Conservation (phyloP, 768 basidiomycete species). For the Tylopilus felleus region DNA sequence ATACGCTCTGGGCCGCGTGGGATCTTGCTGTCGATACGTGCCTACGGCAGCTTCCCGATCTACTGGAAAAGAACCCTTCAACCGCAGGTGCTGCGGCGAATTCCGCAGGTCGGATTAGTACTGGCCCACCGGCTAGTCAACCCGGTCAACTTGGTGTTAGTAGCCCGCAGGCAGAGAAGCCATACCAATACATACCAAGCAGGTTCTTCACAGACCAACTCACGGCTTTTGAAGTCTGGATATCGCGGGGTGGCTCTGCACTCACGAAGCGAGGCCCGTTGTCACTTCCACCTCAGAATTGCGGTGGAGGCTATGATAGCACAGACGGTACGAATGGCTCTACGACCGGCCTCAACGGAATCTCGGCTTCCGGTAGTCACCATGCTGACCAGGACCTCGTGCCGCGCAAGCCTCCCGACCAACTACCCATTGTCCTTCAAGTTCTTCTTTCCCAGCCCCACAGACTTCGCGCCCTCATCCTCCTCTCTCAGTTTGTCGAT, state of each 20-base stretch:
- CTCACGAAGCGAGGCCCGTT: constrained; percentile 73
- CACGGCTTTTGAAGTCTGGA: constrained; percentile 98
- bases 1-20: constrained; percentile 96
- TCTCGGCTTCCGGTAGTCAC: constrained; percentile 1
- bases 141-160: constrained; percentile 17
- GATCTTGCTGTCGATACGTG: constrained; percentile 95
- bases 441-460: constrained; percentile 96
- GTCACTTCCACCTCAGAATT: constrained; percentile 56
- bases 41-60: constrained; percentile 85
- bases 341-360: constrained; percentile 18
- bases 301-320: constrained; percentile 28
- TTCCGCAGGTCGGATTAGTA: constrained; percentile 14
- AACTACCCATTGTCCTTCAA: constrained; percentile 96
- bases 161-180: constrained; percentile 37
- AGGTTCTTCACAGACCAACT: constrained; percentile 95
- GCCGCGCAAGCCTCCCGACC: constrained; percentile 91
- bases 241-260: constrained; percentile 87
- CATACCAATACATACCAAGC: constrained; percentile 78
- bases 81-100: constrained; percentile 20
- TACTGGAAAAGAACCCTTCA: constrained; percentile 48
- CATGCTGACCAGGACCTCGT: constrained; percentile 47
- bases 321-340: constrained; percentile 16
- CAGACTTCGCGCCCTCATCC: constrained; percentile 89
- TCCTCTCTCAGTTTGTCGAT: constrained; percentile 96
- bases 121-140: constrained; percentile 12